These are phyloP conservation scores for Vitis rotundifolia DNA, from an alignment of 164 flowering plant genomes.

Conservation along the genomic window DNA sequence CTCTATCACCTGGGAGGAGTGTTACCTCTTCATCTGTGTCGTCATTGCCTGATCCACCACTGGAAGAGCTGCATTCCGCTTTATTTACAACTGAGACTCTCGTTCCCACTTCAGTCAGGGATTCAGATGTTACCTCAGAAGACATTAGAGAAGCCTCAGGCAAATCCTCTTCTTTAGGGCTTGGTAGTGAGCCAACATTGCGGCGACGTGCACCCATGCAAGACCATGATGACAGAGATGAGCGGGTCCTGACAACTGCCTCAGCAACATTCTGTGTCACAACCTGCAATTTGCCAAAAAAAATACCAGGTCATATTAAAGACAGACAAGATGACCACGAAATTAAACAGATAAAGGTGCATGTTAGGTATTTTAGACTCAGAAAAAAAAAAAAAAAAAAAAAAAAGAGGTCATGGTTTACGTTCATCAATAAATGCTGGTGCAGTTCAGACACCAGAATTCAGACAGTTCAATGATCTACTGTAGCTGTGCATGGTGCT, in stretches of 20 bases:
- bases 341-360: too few species aligned
- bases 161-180: slow-evolving; percentile 36
- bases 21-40: slow-evolving; percentile 69
- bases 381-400: too few species aligned
- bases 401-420: too few species aligned
- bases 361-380: too few species aligned
- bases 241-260: slow-evolving; percentile 81
- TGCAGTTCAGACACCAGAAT: too few species aligned
- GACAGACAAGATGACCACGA: too few species aligned
- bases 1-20: slow-evolving; percentile 29
- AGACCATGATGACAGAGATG: slow-evolving; percentile 81
- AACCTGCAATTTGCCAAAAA: slow-evolving; percentile 40
- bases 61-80: slow-evolving; percentile 25
- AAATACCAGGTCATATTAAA: not conserved
- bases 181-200: slow-evolving; percentile 30
- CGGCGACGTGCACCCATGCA: slow-evolving; percentile 95
- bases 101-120: slow-evolving; percentile 30
- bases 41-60: slow-evolving; percentile 39
- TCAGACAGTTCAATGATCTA: too few species aligned
- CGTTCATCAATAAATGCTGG: too few species aligned
- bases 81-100: slow-evolving; percentile 18
- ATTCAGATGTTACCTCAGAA: slow-evolving; percentile 28
- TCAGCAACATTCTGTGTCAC: slow-evolving; percentile 87
- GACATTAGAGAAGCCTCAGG: slow-evolving; percentile 44
- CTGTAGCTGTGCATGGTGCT: too few species aligned